These are phyloP conservation scores for Beta macrorhiza DNA, from an alignment of 179 eudicot genomes.

Conservation along the genomic window DNA sequence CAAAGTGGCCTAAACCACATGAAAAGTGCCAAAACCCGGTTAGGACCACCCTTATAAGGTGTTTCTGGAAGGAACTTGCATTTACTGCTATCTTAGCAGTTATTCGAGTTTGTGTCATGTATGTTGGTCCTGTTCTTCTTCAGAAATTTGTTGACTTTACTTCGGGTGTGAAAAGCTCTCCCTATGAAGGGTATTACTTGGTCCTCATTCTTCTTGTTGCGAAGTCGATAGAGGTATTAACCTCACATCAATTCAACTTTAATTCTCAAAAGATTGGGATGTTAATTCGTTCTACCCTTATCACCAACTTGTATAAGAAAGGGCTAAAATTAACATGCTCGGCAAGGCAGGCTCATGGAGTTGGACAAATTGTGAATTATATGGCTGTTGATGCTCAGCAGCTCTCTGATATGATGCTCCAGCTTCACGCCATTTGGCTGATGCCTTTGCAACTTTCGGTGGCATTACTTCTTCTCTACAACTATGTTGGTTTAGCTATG, in stretches of 20 bases:
- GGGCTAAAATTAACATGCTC: slow-evolving; percentile 79
- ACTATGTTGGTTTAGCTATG: slow-evolving; percentile 49
- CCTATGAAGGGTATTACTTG: slow-evolving; percentile 86
- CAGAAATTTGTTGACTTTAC: slow-evolving; percentile 73
- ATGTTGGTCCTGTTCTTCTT: slow-evolving; percentile 78
- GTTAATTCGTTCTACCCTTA: slow-evolving; percentile 75
- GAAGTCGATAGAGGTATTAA: slow-evolving; percentile 66
- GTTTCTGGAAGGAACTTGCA: slow-evolving; percentile 73
- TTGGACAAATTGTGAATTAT: slow-evolving; percentile 91
- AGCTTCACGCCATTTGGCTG: slow-evolving; percentile 78
- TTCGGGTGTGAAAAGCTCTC: slow-evolving; percentile 59
- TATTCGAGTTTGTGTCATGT: slow-evolving; percentile 73
- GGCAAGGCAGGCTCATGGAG: slow-evolving; percentile 83
- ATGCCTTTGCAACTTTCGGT: slow-evolving; percentile 77
- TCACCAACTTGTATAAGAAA: slow-evolving; percentile 81
- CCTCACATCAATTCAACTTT: slow-evolving; percentile 86
- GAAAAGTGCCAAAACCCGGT: slow-evolving; percentile 78
- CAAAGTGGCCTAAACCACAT: slow-evolving; percentile 71
- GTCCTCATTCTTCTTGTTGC: slow-evolving; percentile 65
- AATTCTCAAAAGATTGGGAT: slow-evolving; percentile 80
- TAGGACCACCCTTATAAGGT: slow-evolving; percentile 59
- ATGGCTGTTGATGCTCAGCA: slow-evolving; percentile 99
- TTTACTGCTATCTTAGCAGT: slow-evolving; percentile 81
- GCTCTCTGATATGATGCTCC: slow-evolving; percentile 90
- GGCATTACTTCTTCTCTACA: slow-evolving; percentile 60